Evolutionary conservation across 2,329 filamentous ascomycete genomes (phyloP), one percentile per base, ranked within the genome.

Genomic region (Cercospora nicotianae): DNA sequence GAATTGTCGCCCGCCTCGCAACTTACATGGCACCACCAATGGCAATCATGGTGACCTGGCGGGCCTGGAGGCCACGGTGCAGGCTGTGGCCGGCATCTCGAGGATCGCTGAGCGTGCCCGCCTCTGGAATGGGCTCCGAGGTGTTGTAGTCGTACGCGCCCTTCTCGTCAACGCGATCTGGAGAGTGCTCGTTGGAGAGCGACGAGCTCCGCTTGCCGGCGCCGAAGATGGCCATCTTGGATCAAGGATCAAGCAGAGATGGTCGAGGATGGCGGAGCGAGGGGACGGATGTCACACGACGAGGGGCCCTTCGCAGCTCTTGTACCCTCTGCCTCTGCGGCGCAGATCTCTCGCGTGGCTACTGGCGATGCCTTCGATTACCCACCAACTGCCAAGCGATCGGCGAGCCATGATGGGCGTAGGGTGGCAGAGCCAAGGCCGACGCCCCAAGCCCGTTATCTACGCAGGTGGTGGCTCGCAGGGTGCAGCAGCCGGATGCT

Each of bases 31-130:
- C 61, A 77, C 91, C 91, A 75, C 90, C 90, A 67, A 92, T 90
- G 72, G 90, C 90, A 80, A 88, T 87, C 86, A 88, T 87, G 74
- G 84, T 83, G 65, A 87, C 84, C 68, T 87, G 85, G 60, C 85
- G 79, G 39, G 84, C 83, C 69, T 83, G 82, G 23, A 87, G 79
- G 55, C 84, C 84, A 72, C 85, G 83, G 69, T 85, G 83, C 58
- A 87, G 79, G 68, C 82, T 75, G 66, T 77, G 72, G 53, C 64
- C 33, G 13, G 61, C 42, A 58, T 74, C 72, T 6, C 58, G 61
- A 6, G 74, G 70, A 30, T 75, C 74, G 62, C 67, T 69, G 65
- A 74, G 72, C n/a, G 63, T 42, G 18, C 67, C 69, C 9, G 51
- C 67, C 23, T 70, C 65, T 8, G 65, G 57, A 31, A 66, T 64